Base-by-base conservation (phyloP, 1,139 yeast genomes). In the Candida sojae region DNA sequence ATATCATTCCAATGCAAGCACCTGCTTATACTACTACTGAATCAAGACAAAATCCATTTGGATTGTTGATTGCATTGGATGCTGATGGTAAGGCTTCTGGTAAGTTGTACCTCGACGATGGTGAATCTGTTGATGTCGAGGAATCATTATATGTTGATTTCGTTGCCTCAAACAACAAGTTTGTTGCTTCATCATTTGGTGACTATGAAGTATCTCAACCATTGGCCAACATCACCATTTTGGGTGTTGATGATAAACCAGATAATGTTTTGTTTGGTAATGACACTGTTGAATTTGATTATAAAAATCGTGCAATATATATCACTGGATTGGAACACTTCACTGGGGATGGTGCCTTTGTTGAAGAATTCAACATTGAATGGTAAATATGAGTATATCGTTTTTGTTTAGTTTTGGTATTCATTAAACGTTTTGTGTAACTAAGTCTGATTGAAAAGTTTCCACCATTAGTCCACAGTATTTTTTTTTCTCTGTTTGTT, bases 11-110 rank as follows among this genome's bases (percentile, higher is more conserved):
- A 23, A 49, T 56, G 30, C 72, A 68, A 54, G 63, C 63, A 47
- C 70, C 71, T 26, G 70, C 64, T 2, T 60, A 61, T 51, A 67
- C 72, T 21, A 57, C 60, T 31, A 34, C 56, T 5, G 70, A 66
- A 42, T 57, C 67, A 21, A 61, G 73, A 47, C 38, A 61, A 44
- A 66, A 65, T 42, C 62, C 66, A 10, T 68, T 64, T 57, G 63
- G 60, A 4, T 53, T 68, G 39, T 42, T 67, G 37, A 68, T 64
- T 32, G 69, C 69, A 5, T 58, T 64, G 45, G 66, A 65, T 47
- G 38, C 29, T 21, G 42, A 57, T 7, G 57, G 58, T 6, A 40
- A 43, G 23, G 64, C 65, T 33, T 31, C 49, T 4, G 65, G 65
- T 32, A 54, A 51, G 34, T 51, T 60, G 33, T 61, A 61, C 47